Base-by-base conservation (phyloP, 2,329 filamentous ascomycete genomes). In the Aspergillus brunneoviolaceus region DNA sequence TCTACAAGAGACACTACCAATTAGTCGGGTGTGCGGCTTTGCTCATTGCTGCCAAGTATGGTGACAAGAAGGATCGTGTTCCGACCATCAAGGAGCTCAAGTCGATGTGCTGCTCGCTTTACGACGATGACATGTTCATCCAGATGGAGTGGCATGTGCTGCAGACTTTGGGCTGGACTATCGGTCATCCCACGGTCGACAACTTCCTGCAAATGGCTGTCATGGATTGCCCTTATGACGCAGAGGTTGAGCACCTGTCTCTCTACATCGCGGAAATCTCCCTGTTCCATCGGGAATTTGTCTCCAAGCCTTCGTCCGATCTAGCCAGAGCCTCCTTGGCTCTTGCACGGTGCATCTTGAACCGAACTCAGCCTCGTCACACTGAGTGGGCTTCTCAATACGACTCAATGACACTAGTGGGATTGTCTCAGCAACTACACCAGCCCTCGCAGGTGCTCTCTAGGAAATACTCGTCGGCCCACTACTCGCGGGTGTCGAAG, bases 81-180 rank as follows among this genome's bases (percentile, higher is more conserved):
- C 95, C 95, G 4, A 95, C 96, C 66, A 96, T 99, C 74, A 88
- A 92, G 74, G 95, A 99, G 76, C 84, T 99, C 66, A 96, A 96
- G 84, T 96, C 94, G 68, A 98, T 99, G 95, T 99, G 95, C 85
- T 98, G 95, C 80, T 93, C 91, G 42, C 85, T 98, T 45, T 99
- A 99, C 79, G 95, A 99, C 71, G 92, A 96, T 53, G 94, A 96
- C 80, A 99, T 99, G 95, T 99, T 99, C 80, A 94, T 93, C 11
- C 95, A 99, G 79, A 99, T 99, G 95, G 95, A 99, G 81, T 98
- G 96, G 93, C 95, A 99, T 77, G 94, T 99, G 42, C 85, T 99
- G 69, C 96, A 97, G 80, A 99, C 95, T 1, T 85, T 99, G 61
- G 92, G 96, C 75, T 99, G 95, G 95, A 87, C 89, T 67, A 90